A percentile compares a stretch with the other conserved stretches of the same genome.
phyloP scores from a whole-genome alignment of 441 rosid genomes.

The Eruca vesicaria region DNA sequence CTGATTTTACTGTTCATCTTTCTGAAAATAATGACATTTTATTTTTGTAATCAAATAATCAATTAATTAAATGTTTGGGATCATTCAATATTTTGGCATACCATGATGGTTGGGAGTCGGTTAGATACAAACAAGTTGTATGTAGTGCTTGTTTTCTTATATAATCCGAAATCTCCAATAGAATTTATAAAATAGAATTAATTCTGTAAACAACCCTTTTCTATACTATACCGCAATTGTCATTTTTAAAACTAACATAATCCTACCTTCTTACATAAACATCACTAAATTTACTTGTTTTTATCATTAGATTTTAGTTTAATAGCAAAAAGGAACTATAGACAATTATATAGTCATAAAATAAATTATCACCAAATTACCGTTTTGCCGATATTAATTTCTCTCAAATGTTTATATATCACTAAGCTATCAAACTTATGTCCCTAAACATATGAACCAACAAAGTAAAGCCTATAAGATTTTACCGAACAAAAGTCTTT shows the following conservation, averaged over 20 bases:
- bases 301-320: neutral
- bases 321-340: neutral
- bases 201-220: neutral
- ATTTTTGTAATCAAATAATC: neutral
- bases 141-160: neutral
- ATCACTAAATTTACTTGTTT: neutral
- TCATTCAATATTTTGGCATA: neutral
- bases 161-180: neutral
- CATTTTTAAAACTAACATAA: neutral
- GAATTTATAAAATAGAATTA: neutral
- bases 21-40: neutral
- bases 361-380: neutral
- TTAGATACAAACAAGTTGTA: neutral
- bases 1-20: slow-evolving; percentile 4
- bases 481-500: neutral
- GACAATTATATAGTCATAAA: neutral
- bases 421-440: neutral
- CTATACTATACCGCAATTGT: neutral
- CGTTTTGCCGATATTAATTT: neutral
- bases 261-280: neutral
- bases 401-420: neutral
- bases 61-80: neutral
- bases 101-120: neutral
- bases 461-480: neutral
- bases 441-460: neutral